Percentiles rank a stretch among this genome's conserved stretches.
These are phyloP conservation scores for Aspergillus sp. DNA, from an alignment of 2,329 filamentous ascomycete species.

Conservation along the genomic window DNA sequence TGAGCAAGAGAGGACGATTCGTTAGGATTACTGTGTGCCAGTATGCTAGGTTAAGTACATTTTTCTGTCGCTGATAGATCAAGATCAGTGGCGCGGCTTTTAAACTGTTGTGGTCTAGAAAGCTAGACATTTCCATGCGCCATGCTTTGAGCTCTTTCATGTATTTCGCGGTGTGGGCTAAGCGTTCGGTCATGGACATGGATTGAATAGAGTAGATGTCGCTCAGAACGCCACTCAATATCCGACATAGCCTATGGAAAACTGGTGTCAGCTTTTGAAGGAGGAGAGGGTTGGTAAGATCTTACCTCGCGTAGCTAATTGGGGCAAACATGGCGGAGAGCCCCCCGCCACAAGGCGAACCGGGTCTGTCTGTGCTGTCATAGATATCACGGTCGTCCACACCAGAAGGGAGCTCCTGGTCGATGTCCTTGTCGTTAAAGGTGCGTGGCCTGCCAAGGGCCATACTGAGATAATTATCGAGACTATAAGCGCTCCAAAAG, in stretches of 20 bases:
- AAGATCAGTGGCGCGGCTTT: background rate
- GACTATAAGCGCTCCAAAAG: constrained; percentile 35
- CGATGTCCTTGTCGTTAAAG: constrained; percentile 15
- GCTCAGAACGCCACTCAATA: background rate
- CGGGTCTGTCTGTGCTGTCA: background rate
- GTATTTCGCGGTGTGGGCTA: background rate
- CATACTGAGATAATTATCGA: constrained; percentile 12
- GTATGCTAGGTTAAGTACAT: constrained; percentile 1
- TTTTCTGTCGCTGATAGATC: constrained; percentile 1
- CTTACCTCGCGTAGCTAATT: background rate
- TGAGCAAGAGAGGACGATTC: background rate
- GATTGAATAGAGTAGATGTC: background rate
- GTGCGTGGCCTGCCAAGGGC: constrained; percentile 16
- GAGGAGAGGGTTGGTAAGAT: too few relatives aligned
- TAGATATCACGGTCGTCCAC: background rate
- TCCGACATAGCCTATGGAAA: background rate
- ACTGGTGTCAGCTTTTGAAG: background rate
- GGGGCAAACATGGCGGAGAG: background rate
- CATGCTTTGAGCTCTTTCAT: background rate
- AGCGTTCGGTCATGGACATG: background rate
- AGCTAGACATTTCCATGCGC: background rate
- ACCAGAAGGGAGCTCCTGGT: constrained; percentile 8
- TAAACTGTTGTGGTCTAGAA: background rate
- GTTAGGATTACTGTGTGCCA: background rate
- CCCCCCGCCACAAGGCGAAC: background rate